Base-by-base conservation (phyloP, 2,329 filamentous ascomycete genomes). In the Lecanosticta acicola region DNA sequence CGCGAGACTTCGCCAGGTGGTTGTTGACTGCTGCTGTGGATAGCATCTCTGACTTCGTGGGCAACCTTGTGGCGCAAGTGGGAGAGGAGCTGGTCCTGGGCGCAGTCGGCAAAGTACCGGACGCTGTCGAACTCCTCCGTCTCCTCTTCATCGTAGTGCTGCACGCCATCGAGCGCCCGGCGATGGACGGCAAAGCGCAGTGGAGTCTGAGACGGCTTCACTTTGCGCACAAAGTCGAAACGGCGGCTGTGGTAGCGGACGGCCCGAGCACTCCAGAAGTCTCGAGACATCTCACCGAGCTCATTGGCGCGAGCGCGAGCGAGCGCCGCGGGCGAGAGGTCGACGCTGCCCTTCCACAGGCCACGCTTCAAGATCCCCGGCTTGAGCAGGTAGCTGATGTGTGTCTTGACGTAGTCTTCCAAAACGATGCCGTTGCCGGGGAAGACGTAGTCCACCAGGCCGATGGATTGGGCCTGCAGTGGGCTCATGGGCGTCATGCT, bases 251-350 rank as follows among this genome's bases (percentile, higher is more conserved):
- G 68, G 42, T 71, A 71, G 11, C 67, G 58, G 10, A 53, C 41
- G 3, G 66, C 58, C 4, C 68, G 59, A 1, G 66, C 51, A 18
- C 64, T 65, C 68, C 67, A 71, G 52, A 71, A 71, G 56, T 71
- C 69, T 39, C 66, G 65, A 32, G 63, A 59, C 68, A 71, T 70
- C 48, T 71, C 64, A 4, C 61, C 64, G 0, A 71, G 60, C 55
- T 71, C 69, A 8, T 56, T 49, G 0, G 64, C 64, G 19, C 68
- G 61, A 2, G 64, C 62, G 3, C 48, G 53, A 1, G 66, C 64
- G 4, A 70, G 61, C 1, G 59, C 60, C 1, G 59, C 44, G 0
- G 61, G 45, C 0, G 65, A 62, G 11, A 68, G 48, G 39, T 70
- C 63, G 7, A 64, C 55, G 16, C 59, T 61, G 24, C 45, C 48